phyloP scores from a whole-genome alignment of 345 rosid genomes.

The Eutrema heterophyllum region DNA sequence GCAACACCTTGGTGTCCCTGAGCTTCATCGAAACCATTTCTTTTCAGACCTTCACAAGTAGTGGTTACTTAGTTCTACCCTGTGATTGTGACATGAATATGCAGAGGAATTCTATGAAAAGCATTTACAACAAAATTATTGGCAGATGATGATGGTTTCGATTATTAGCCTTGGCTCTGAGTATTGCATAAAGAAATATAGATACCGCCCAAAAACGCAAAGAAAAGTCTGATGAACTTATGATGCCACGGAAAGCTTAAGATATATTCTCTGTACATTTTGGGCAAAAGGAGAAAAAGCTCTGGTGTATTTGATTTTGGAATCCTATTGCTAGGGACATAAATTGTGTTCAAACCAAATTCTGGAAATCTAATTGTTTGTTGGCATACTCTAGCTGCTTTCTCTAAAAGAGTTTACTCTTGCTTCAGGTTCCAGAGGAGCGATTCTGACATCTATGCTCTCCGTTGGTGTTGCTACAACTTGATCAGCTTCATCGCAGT shows the following conservation, averaged over 20 bases:
- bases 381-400: constrained; percentile 15
- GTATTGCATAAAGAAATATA: not conserved
- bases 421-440: constrained; percentile 40
- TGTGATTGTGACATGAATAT: constrained; percentile 14
- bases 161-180: too few relatives aligned
- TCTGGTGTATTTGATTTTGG: not conserved
- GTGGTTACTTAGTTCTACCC: not conserved
- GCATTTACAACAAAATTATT: not conserved
- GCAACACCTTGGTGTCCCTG: too few relatives aligned
- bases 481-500: constrained; percentile 20
- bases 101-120: constrained; percentile 20
- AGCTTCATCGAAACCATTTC: too few relatives aligned
- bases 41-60: too few relatives aligned
- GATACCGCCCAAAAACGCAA: not conserved
- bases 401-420: constrained; percentile 28
- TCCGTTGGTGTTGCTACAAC: constrained; percentile 11
- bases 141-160: too few relatives aligned
- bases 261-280: constrained; percentile 13
- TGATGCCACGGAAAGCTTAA: not conserved
- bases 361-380: not conserved
- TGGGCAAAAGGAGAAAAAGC: not conserved
- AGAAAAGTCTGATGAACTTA: constrained; percentile 4
- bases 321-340: constrained; percentile 7
- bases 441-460: constrained; percentile 22
- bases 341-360: constrained; percentile 8